A percentile compares a stretch with the other conserved stretches of the same genome.
phyloP scores from a whole-genome alignment of 768 basidiomycete genomes.

The Xerocomellus dryophilus region DNA sequence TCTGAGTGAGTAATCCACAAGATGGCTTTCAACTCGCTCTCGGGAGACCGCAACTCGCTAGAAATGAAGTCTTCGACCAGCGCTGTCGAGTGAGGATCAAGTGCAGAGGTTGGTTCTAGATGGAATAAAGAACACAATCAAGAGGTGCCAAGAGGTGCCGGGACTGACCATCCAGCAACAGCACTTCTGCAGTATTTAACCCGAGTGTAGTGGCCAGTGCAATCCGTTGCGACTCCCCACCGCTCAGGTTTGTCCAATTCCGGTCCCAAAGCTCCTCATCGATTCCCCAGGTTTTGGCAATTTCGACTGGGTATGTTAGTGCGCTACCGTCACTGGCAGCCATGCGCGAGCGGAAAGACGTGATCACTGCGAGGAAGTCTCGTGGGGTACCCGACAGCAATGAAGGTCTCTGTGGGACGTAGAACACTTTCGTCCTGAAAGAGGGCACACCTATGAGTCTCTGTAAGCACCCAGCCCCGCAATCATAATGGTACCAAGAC shows the following conservation, averaged over 20 bases:
- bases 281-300: constrained; percentile 66
- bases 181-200: constrained; percentile 69
- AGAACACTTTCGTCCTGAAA: constrained; percentile 77
- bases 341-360: constrained; percentile 47
- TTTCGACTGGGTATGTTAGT: constrained; percentile 43
- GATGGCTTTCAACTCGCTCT: constrained; percentile 61
- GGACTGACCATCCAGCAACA: constrained; percentile 73
- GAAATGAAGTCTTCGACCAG: constrained; percentile 64
- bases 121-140: background rate
- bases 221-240: constrained; percentile 85
- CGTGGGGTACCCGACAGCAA: constrained; percentile 79
- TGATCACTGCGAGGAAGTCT: constrained; percentile 62
- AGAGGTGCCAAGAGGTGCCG: background rate
- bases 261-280: constrained; percentile 71
- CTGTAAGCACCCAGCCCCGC: background rate
- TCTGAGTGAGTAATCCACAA: constrained; percentile 89
- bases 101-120: constrained; percentile 85
- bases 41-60: constrained; percentile 45
- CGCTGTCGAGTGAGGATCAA: constrained; percentile 65
- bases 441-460: constrained; percentile 61
- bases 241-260: constrained; percentile 76
- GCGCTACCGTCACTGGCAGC: constrained; percentile 24
- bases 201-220: constrained; percentile 73
- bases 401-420: constrained; percentile 86
- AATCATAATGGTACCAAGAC: constrained; percentile 8